A percentile compares a stretch with the other conserved stretches of the same genome.
Conservation (phyloP, 371 early-diverging fungal species). For the Mortierella sp. region DNA sequence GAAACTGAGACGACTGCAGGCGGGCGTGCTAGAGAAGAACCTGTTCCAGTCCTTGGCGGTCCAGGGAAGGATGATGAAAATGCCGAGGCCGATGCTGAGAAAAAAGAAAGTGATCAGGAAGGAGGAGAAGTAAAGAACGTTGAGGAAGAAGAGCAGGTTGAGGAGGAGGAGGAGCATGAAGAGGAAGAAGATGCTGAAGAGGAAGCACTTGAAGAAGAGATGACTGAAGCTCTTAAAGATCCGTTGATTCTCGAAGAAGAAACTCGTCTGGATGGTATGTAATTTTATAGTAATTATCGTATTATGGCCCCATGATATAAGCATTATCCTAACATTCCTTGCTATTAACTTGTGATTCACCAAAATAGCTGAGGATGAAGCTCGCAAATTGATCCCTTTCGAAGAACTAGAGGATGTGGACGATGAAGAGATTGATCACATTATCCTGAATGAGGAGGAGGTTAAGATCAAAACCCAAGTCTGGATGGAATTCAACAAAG, state of each 20-base stretch:
- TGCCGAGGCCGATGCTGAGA: constrained; percentile 26
- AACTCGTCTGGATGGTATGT: constrained; percentile 58
- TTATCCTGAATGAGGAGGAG: constrained; percentile 82
- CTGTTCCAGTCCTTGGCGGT: constrained; percentile 4
- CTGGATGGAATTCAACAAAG: constrained; percentile 91
- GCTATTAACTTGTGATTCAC: neutral
- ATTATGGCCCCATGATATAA: neutral
- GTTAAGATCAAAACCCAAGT: constrained; percentile 80
- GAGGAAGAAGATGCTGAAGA: constrained; percentile 41
- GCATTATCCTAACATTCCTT: neutral
- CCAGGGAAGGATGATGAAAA: constrained; percentile 35
- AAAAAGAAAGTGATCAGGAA: constrained; percentile 22
- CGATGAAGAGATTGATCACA: constrained; percentile 81
- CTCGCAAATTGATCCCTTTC: constrained; percentile 29
- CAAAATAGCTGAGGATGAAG: constrained; percentile 49
- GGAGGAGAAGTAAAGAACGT: constrained; percentile 22
- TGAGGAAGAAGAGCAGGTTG: constrained; percentile 39
- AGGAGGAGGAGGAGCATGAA: constrained; percentile 47
- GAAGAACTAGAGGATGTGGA: constrained; percentile 74
- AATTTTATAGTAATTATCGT: neutral
- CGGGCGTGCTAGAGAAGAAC: constrained; percentile 4
- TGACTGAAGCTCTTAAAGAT: constrained; percentile 62
- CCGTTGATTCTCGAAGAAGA: constrained; percentile 44
- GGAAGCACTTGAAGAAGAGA: constrained; percentile 54
- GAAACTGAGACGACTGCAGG: constrained; percentile 18